These are phyloP conservation scores for Syncephalastrum racemosum DNA, from an alignment of 371 early-diverging fungal species.

Conservation along the genomic window DNA sequence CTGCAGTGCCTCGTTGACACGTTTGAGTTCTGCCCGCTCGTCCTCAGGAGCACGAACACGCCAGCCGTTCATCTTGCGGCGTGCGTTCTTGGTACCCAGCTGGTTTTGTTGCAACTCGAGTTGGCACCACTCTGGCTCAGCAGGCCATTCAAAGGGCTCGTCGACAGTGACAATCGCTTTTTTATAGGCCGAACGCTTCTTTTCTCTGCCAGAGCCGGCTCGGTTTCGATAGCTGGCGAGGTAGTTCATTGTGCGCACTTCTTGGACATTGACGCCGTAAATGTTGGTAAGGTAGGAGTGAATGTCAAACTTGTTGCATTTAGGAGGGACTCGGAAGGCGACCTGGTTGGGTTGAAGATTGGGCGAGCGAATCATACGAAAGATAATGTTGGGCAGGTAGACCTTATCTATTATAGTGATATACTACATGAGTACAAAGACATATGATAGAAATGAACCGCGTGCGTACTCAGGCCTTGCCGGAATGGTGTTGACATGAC, in stretches of 20 bases:
- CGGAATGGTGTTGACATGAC: conserved; percentile 39
- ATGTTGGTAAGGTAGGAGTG: conserved; percentile 83
- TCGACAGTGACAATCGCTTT: conserved; percentile 92
- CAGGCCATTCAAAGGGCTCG: conserved; percentile 79
- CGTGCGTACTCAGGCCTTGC: conserved; percentile 45
- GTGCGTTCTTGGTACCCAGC: conserved; percentile 56
- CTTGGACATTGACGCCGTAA: conserved; percentile 80
- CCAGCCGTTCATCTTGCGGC: conserved; percentile 78
- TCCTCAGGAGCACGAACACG: conserved; percentile 53
- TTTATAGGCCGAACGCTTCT: conserved; percentile 66
- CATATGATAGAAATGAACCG: not conserved
- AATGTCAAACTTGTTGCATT: conserved; percentile 94
- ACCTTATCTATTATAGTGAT: conserved; percentile 55
- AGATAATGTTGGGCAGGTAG: conserved; percentile 88
- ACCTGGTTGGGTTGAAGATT: conserved; percentile 86
- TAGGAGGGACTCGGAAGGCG: conserved; percentile 91
- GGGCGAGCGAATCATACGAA: conserved; percentile 83
- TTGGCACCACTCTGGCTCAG: conserved; percentile 53
- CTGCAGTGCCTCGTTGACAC: conserved; percentile 22
- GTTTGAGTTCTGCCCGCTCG: conserved; percentile 32
- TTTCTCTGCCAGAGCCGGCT: conserved; percentile 49
- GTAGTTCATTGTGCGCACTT: conserved; percentile 92
- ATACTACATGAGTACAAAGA: not conserved
- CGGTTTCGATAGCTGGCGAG: conserved; percentile 46
- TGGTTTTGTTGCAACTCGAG: conserved; percentile 47